Percentiles rank a stretch among this genome's conserved stretches.
These are phyloP conservation scores for Reutealis trisperma DNA, from an alignment of 345 rosid species.

Conservation along the genomic window DNA sequence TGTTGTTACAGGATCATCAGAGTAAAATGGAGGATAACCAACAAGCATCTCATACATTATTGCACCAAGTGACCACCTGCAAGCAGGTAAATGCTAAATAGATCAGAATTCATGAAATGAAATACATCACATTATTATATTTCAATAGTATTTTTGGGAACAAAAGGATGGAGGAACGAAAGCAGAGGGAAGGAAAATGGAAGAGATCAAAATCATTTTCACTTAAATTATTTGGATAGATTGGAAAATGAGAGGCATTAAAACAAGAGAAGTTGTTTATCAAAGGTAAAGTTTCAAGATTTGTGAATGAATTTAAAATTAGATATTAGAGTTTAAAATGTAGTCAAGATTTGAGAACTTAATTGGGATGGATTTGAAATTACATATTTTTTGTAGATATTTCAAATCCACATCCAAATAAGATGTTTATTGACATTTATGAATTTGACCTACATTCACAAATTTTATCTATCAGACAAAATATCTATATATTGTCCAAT, in stretches of 20 bases:
- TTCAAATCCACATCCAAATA: too few species aligned
- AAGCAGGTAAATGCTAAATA: conserved; percentile 10
- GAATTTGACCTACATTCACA: too few species aligned
- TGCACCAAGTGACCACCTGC: conserved; percentile 96
- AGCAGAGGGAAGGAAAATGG: background rate
- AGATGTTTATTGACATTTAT: too few species aligned
- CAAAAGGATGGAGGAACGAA: background rate
- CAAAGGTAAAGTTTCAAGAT: too few species aligned
- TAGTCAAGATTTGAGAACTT: too few species aligned
- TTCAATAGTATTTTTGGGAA: background rate
- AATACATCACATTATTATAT: background rate
- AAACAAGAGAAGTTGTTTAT: background rate
- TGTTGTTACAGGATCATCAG: conserved; percentile 83
- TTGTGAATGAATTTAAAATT: too few species aligned
- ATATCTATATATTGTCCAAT: too few species aligned
- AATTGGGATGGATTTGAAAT: too few species aligned
- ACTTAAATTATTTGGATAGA: background rate
- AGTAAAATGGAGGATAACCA: conserved; percentile 82
- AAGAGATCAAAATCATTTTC: background rate
- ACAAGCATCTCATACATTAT: conserved; percentile 92
- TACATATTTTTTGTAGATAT: too few species aligned
- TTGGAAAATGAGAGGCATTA: background rate
- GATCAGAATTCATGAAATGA: conserved; percentile 21
- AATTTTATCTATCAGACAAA: too few species aligned
- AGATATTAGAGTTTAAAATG: too few species aligned